Conservation (phyloP, 371 early-diverging fungal species). For the Rhizomucor pusillus region DNA sequence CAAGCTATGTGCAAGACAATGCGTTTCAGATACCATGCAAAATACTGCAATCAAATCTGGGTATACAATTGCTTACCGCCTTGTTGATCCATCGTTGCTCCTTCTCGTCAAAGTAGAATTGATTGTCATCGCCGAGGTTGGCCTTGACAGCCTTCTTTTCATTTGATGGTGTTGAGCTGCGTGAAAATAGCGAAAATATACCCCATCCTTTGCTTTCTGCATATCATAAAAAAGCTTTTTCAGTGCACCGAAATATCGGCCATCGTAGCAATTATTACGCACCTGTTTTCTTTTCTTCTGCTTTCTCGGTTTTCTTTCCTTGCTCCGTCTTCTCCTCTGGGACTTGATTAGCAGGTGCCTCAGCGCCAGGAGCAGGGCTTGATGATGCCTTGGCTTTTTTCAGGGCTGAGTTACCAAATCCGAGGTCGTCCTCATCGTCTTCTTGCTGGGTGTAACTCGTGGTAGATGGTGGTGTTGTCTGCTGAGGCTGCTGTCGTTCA, state of each 20-base stretch:
- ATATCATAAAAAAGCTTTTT: conserved; percentile 5
- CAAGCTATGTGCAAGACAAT: conserved; percentile 1
- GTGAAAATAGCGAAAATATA: conserved; percentile 45
- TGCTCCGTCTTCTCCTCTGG: conserved; percentile 5
- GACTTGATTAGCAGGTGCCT: conserved; percentile 5
- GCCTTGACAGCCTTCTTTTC: conserved; percentile 57
- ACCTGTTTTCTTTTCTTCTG: conserved; percentile 21
- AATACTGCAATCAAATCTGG: neutral
- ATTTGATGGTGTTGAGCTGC: conserved; percentile 36
- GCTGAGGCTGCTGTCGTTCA: conserved; percentile 4
- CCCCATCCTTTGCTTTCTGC: conserved; percentile 42
- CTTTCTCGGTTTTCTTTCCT: conserved; percentile 13
- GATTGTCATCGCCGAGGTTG: conserved; percentile 65
- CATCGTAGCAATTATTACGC: conserved; percentile 5
- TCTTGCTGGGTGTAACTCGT: conserved; percentile 5
- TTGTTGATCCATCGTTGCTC: conserved; percentile 61
- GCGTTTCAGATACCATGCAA: neutral
- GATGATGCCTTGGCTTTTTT: conserved; percentile 22
- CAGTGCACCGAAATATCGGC: neutral
- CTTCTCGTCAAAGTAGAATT: conserved; percentile 69
- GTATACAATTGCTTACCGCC: conserved; percentile 21
- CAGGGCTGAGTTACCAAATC: conserved; percentile 50
- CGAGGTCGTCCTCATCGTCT: conserved; percentile 51
- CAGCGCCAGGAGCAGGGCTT: conserved; percentile 4
- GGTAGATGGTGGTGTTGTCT: neutral